A percentile compares a stretch with the other conserved stretches of the same genome.
phyloP scores from a whole-genome alignment of 768 basidiomycete genomes.

The Lactarius indigo region DNA sequence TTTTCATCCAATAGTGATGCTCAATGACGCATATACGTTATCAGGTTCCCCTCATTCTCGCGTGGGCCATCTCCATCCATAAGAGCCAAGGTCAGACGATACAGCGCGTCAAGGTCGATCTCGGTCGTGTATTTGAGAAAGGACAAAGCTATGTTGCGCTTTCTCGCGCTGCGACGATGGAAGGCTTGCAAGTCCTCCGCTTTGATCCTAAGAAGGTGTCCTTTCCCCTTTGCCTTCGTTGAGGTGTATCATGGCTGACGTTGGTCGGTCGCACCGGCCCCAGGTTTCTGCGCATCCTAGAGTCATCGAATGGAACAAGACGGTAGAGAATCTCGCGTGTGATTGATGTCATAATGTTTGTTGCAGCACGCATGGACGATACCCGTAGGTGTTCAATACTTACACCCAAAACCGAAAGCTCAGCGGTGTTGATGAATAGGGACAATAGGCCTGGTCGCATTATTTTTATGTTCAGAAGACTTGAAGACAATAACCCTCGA shows the following conservation, averaged over 20 bases:
- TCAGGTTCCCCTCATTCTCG: constrained; percentile 69
- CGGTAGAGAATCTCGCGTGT: constrained; percentile 23
- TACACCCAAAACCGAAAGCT: not conserved
- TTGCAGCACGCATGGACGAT: not conserved
- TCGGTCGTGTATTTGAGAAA: constrained; percentile 63
- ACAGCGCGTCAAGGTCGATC: constrained; percentile 59
- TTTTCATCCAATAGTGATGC: not conserved
- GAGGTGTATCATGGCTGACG: not conserved
- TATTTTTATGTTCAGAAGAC: not conserved
- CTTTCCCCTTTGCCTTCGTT: not conserved
- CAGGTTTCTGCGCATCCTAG: constrained; percentile 44
- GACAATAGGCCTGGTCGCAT: constrained; percentile 4
- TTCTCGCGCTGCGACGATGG: constrained; percentile 50
- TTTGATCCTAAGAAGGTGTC: constrained; percentile 51
- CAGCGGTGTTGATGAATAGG: not conserved
- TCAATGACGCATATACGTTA: not conserved
- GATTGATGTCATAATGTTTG: not conserved
- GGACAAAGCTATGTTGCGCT: constrained; percentile 50
- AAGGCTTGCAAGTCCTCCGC: constrained; percentile 50
- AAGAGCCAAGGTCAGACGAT: constrained; percentile 78
- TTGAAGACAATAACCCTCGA: not conserved
- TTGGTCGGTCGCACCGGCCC: not conserved
- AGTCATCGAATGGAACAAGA: constrained; percentile 43
- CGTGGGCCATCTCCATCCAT: constrained; percentile 78
- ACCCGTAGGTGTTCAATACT: constrained; percentile 3